Evolutionary conservation across 441 rosid genomes (phyloP), one percentile per base, ranked within the genome.

Genomic region (Erodium moschatum): DNA sequence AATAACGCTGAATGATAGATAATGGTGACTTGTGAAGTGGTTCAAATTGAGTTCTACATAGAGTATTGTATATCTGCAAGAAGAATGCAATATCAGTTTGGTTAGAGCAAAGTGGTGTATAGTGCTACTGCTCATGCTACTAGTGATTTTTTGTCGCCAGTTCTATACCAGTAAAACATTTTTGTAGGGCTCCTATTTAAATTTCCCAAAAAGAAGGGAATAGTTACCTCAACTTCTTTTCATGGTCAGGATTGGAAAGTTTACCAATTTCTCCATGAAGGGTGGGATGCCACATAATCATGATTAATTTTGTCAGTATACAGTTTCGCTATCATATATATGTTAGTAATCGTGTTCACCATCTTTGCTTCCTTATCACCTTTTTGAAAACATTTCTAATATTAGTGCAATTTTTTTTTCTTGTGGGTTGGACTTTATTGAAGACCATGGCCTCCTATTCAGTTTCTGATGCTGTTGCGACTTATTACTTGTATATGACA

Each of bases 381-480:
- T 5, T 29, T 52, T 52, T 52, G 20, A 52, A 52, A 56, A 16
- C 64, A 65, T 73, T 68, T 65, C 80, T 83, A 44, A 81, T 75
- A 48, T 65, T 33, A 29, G 64, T 75, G 73, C 74, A 70, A 73
- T 78, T 74, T 67, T 64, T 61, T 65, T 58, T 20, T 75, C 65
- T 29, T 40, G 10, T 61, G 65, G 70, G 67, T 69, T 68, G 69
- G 10, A 16, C 74, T n/a, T 76, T 74, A 38, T 80, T 29, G 75
- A 92, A 94, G 99, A 91, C 81, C 80, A 94, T 94, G 99, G 99
- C 99, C 70, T 89, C 97, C 60, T 94, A 94, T 80, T 91, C 99
- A 66, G 99, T 94, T 84, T 94, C 99, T 68, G 99, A 94, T 86
- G 99, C 99, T 44, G 99, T 94, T 69, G 83, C 99, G 71, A 94